A percentile compares a stretch with the other conserved stretches of the same genome.
Evolutionary conservation across 257 asterid species (phyloP).

Genomic region (Fraxinus americana): DNA sequence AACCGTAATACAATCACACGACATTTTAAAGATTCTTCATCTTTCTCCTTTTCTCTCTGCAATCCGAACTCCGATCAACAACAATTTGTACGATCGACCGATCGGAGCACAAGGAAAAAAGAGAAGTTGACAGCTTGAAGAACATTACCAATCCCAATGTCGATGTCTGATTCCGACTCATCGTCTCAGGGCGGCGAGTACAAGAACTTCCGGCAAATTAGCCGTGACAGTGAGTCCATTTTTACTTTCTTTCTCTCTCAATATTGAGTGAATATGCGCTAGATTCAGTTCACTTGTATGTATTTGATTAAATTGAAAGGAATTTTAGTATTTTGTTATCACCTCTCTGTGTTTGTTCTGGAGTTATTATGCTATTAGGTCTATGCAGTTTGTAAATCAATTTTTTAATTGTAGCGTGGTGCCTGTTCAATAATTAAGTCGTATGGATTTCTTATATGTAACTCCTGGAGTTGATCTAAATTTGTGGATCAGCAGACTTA

Average conservation of each 20-base stretch:
- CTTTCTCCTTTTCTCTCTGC: neutral
- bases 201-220: constrained; percentile 59
- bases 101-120: neutral
- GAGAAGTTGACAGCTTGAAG: neutral
- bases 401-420: neutral
- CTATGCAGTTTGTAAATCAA: neutral
- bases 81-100: neutral
- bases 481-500: neutral
- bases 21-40: neutral
- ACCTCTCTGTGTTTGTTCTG: neutral
- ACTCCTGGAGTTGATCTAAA: neutral
- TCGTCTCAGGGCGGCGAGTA: constrained; percentile 64
- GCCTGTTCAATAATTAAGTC: neutral
- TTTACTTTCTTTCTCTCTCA: neutral
- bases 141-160: constrained; percentile 32
- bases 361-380: neutral
- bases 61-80: constrained; percentile 5
- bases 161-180: constrained; percentile 68
- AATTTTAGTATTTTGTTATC: constrained; percentile 1
- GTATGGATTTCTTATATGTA: neutral
- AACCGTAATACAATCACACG: neutral
- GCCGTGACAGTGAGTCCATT: constrained; percentile 56
- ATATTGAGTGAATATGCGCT: neutral
- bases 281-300: neutral
- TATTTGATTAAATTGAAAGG: constrained; percentile 8